Conservation (phyloP, 169 alveolate genomes). For the Plasmodium gaboni region DNA sequence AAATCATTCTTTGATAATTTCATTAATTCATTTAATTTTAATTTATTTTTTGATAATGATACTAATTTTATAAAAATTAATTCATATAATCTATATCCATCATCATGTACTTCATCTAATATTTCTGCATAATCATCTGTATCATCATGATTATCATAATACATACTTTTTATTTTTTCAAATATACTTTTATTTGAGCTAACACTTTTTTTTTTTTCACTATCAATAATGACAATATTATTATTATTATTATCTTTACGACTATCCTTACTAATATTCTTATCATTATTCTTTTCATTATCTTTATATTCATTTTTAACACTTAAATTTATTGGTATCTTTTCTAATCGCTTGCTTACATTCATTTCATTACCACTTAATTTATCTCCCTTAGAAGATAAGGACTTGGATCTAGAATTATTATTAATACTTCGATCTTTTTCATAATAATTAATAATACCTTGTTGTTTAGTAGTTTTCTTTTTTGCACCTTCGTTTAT, state of each 20-base stretch:
- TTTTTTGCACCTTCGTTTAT: too few species aligned
- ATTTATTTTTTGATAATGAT: conserved; percentile 34
- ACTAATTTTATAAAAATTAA: conserved; percentile 55
- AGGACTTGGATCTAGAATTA: too few species aligned
- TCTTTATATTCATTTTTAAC: background rate
- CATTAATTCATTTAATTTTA: conserved; percentile 2
- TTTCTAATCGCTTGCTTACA: too few species aligned
- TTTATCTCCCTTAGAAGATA: too few species aligned
- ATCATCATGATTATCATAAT: background rate
- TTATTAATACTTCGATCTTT: too few species aligned
- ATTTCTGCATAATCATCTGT: conserved; percentile 9
- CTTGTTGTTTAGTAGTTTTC: too few species aligned
- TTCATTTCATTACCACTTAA: too few species aligned
- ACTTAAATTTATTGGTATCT: too few species aligned
- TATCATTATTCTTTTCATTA: background rate
- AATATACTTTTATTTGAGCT: too few species aligned
- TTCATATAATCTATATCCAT: conserved; percentile 29
- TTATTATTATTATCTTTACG: background rate
- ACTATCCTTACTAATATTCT: background rate
- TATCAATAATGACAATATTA: background rate
- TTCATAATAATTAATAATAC: too few species aligned
- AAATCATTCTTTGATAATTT: background rate
- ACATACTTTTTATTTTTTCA: too few species aligned
- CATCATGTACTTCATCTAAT: conserved; percentile 9
- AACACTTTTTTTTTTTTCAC: background rate